A percentile compares a stretch with the other conserved stretches of the same genome.
Conservation (phyloP, 1,284 basidiomycete genomes). For the Apiotrichum laibachii region DNA sequence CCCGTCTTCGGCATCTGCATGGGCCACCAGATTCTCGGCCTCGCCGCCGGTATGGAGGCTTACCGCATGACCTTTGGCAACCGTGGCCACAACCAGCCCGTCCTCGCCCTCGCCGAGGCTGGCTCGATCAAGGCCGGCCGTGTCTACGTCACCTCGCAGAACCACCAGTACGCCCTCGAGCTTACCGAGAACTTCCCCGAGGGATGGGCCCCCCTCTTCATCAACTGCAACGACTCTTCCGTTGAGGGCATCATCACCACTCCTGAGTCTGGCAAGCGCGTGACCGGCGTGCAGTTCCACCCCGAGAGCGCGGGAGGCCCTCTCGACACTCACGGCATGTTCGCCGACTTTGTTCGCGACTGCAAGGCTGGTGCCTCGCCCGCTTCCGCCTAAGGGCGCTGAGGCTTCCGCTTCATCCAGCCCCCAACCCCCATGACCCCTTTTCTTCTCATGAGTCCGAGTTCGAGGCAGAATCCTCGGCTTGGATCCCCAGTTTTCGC, state of each 20-base stretch:
- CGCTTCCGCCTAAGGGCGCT: neutral
- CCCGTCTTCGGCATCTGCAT: slow-evolving; percentile 99
- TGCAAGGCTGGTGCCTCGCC: slow-evolving; percentile 55
- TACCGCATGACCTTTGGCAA: slow-evolving; percentile 86
- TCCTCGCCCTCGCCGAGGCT: slow-evolving; percentile 83
- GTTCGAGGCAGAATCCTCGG: too few species aligned
- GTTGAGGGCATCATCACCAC: slow-evolving; percentile 98
- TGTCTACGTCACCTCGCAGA: slow-evolving; percentile 92
- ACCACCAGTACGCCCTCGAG: slow-evolving; percentile 92
- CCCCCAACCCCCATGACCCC: neutral
- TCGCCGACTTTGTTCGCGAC: slow-evolving; percentile 79
- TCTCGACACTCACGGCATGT: slow-evolving; percentile 94
- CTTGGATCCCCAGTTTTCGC: too few species aligned
- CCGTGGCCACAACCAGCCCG: slow-evolving; percentile 98
- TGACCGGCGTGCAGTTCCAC: slow-evolving; percentile 97
- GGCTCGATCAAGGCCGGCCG: slow-evolving; percentile 92
- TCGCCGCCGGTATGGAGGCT: slow-evolving; percentile 93
- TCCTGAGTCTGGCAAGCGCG: slow-evolving; percentile 72
- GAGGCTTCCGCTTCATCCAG: neutral
- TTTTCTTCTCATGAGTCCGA: neutral
- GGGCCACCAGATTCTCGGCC: slow-evolving; percentile 96
- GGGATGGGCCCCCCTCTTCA: slow-evolving; percentile 96
- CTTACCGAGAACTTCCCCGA: slow-evolving; percentile 87
- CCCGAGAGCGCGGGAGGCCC: slow-evolving; percentile 63
- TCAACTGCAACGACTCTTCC: slow-evolving; percentile 93